Percentiles rank a stretch among this genome's conserved stretches.
phyloP scores from a whole-genome alignment of 2,329 filamentous ascomycete species.

The Colletotrichum higginsianum region DNA sequence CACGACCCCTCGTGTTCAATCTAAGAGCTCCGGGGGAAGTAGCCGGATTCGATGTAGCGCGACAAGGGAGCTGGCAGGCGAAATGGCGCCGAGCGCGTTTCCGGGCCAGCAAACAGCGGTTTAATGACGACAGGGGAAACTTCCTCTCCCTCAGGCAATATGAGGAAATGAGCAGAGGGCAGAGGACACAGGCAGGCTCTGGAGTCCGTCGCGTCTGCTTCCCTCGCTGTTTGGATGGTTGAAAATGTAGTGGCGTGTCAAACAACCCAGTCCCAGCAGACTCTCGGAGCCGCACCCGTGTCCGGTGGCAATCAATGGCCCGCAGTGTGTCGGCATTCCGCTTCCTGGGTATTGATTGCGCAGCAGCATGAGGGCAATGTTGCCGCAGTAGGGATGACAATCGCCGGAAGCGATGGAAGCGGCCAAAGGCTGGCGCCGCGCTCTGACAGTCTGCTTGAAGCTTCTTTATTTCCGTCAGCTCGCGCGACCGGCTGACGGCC shows the following conservation, averaged over 20 bases:
- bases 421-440: conserved; percentile 21
- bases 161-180: conserved; percentile 32
- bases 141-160: conserved; percentile 9
- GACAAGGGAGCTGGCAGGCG: conserved; percentile 40
- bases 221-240: background rate
- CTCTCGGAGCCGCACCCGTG: conserved; percentile 1
- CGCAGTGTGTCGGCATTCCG: conserved; percentile 6
- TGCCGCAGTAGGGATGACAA: conserved; percentile 32
- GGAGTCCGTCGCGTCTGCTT: conserved; percentile 15
- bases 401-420: conserved; percentile 39
- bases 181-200: background rate
- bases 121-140: conserved; percentile 34
- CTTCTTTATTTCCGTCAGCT: conserved; percentile 7
- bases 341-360: background rate
- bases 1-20: conserved; percentile 39
- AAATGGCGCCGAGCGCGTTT: conserved; percentile 41
- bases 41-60: conserved; percentile 37
- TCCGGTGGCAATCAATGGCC: conserved; percentile 2
- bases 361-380: conserved; percentile 24
- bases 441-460: conserved; percentile 3
- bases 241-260: background rate
- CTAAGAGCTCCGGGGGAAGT: conserved; percentile 34
- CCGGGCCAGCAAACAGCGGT: conserved; percentile 36
- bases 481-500: background rate
- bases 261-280: background rate